A percentile compares a stretch with the other conserved stretches of the same genome.
Conservation (phyloP, 305 asterid species). For the Fraxinus nigra region DNA sequence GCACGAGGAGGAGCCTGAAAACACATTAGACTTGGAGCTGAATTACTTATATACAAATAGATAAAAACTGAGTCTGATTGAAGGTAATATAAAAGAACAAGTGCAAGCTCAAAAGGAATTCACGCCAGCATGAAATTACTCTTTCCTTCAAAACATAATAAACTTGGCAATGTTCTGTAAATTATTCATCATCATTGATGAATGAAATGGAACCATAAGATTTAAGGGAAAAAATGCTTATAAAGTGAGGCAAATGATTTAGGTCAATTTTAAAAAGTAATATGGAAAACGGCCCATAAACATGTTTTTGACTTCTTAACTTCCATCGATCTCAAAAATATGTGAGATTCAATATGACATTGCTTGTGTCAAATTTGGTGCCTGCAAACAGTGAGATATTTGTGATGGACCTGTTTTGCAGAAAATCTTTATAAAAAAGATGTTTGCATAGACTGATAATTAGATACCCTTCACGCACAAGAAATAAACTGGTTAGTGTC, state of each 20-base stretch:
- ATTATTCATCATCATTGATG: background rate
- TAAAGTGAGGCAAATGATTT: background rate
- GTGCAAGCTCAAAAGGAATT: background rate
- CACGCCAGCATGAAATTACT: background rate
- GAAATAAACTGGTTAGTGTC: background rate
- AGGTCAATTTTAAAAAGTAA: background rate
- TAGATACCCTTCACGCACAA: background rate
- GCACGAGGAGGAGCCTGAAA: constrained; percentile 99
- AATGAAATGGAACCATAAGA: background rate
- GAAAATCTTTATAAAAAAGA: too few relatives aligned
- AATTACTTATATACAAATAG: background rate
- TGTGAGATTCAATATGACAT: background rate
- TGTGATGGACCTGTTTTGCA: background rate
- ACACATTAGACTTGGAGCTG: constrained; percentile 1
- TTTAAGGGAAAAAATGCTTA: background rate
- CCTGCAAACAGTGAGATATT: background rate
- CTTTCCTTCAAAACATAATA: background rate
- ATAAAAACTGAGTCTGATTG: background rate
- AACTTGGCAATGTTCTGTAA: background rate
- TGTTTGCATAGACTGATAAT: background rate
- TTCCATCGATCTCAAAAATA: background rate
- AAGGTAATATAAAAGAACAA: background rate
- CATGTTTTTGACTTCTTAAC: background rate
- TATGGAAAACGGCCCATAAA: background rate
- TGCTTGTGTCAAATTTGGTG: background rate